Percentiles rank a stretch among this genome's conserved stretches.
phyloP scores from a whole-genome alignment of 495 filamentous ascomycete genomes.

The Aspergillus incahuasiensis region DNA sequence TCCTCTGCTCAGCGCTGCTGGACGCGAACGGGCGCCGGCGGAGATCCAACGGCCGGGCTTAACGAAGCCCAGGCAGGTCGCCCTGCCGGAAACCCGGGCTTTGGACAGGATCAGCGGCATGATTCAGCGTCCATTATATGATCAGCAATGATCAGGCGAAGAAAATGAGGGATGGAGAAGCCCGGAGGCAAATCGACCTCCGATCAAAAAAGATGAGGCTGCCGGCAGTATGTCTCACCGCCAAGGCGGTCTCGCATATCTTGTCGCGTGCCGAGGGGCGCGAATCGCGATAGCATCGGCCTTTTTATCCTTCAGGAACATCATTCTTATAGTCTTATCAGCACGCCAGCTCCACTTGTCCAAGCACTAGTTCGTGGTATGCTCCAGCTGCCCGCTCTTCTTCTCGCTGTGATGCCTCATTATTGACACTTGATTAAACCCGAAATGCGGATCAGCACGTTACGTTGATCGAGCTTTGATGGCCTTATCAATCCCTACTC shows the following conservation, averaged over 20 bases:
- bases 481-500: no score
- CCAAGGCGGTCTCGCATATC: not conserved
- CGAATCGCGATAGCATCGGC: no score
- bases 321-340: no score
- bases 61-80: slow-evolving; percentile 10
- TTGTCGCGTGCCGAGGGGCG: not conserved
- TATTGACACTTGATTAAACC: no score
- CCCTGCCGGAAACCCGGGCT: slow-evolving; percentile 20
- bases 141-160: not conserved
- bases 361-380: no score
- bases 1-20: not conserved
- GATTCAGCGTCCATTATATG: slow-evolving; percentile 15
- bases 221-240: not conserved
- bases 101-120: slow-evolving; percentile 26
- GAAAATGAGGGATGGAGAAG: not conserved
- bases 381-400: no score
- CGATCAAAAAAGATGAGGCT: not conserved
- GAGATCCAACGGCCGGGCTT: slow-evolving; percentile 2
- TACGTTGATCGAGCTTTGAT: no score
- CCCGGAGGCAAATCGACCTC: not conserved
- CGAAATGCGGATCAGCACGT: no score
- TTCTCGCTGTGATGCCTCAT: no score
- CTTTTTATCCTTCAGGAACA: no score
- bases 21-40: not conserved
- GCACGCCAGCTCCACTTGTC: no score